These are phyloP conservation scores for Avena atlantica DNA, from an alignment of 176 grass and related monocot genomes.

Conservation along the genomic window DNA sequence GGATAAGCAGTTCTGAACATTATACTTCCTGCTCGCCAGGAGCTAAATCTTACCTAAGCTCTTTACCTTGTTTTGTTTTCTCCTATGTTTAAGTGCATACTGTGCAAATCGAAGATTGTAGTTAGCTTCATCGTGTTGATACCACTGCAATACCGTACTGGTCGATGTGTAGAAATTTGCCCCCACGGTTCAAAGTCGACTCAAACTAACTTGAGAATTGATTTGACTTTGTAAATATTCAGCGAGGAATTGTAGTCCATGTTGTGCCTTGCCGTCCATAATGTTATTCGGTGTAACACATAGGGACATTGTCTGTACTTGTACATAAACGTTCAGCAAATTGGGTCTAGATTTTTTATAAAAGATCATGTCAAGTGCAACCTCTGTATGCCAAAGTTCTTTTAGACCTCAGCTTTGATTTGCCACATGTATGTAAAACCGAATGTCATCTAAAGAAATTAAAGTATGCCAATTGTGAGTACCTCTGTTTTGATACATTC, in stretches of 20 bases:
- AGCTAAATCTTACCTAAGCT: slow-evolving; percentile 66
- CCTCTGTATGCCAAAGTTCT: not conserved
- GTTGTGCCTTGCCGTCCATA: not conserved
- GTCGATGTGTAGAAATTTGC: not conserved
- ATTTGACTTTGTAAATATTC: not conserved
- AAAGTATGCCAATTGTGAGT: not conserved
- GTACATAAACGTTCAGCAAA: slow-evolving; percentile 19
- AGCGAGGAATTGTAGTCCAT: not conserved
- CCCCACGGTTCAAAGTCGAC: not conserved
- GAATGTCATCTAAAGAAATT: slow-evolving; percentile 5
- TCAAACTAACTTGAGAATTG: too few relatives aligned
- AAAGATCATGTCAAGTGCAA: not conserved
- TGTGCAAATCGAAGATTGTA: not conserved
- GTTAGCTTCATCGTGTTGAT: not conserved
- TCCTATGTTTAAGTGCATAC: not conserved
- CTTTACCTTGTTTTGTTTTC: not conserved
- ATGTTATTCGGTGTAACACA: not conserved
- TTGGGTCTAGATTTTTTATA: not conserved
- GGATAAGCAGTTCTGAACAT: slow-evolving; percentile 83
- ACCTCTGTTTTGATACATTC: not conserved
- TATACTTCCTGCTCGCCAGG: slow-evolving; percentile 56
- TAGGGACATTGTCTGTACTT: not conserved
- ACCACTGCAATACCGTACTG: not conserved
- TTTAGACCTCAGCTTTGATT: not conserved
- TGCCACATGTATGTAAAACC: not conserved